A percentile compares a stretch with the other conserved stretches of the same genome.
phyloP scores from a whole-genome alignment of 805 yeast species.

The Schizosaccharomyces lindneri region DNA sequence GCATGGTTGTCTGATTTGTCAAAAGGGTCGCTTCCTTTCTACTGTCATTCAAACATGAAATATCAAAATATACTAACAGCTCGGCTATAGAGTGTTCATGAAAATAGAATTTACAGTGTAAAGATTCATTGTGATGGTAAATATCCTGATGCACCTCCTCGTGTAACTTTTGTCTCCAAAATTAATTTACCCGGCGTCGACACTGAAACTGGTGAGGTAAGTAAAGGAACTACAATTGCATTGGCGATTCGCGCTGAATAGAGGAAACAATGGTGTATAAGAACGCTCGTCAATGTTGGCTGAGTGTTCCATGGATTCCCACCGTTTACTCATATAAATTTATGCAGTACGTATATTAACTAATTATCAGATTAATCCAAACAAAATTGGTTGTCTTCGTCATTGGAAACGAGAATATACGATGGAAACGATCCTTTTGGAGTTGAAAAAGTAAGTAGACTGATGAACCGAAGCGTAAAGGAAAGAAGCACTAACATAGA shows the following conservation, averaged over 20 bases:
- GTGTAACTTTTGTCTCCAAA: conserved; percentile 53
- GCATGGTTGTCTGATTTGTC: background rate
- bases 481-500: background rate
- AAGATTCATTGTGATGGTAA: conserved; percentile 55
- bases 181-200: conserved; percentile 86
- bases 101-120: conserved; percentile 74
- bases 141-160: conserved; percentile 80
- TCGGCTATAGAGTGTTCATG: conserved; percentile 32
- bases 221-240: background rate
- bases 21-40: background rate
- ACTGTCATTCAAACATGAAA: background rate
- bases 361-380: conserved; percentile 11
- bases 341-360: background rate
- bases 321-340: background rate
- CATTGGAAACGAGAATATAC: conserved; percentile 79
- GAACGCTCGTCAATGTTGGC: conserved; percentile 13
- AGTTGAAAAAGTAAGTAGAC: conserved; percentile 33
- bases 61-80: background rate
- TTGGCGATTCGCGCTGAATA: background rate
- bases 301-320: background rate
- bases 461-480: background rate
- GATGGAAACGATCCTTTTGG: conserved; percentile 79
- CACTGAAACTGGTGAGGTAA: conserved; percentile 24
- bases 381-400: conserved; percentile 39
- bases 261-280: background rate